Evolutionary conservation across 306 rosid genomes (phyloP).

Genomic region (Prosopis cineraria): DNA sequence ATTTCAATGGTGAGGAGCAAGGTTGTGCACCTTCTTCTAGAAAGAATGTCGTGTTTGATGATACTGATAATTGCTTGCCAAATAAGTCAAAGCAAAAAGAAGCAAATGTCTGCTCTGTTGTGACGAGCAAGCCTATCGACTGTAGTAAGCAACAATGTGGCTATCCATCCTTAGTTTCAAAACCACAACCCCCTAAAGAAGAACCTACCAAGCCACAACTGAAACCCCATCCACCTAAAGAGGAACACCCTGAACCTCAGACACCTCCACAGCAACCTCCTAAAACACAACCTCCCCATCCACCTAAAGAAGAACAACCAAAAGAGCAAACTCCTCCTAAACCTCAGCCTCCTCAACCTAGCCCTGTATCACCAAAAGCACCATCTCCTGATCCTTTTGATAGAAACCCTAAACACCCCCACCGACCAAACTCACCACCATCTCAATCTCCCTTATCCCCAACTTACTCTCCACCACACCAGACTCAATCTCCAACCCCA

Average conservation of each 20-base stretch:
- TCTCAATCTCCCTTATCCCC: background rate
- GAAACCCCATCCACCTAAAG: background rate
- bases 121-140: constrained; percentile 63
- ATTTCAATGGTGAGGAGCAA: constrained; percentile 59
- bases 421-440: background rate
- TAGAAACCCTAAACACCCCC: background rate
- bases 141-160: constrained; percentile 70
- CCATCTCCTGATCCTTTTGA: constrained; percentile 8
- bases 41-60: constrained; percentile 42
- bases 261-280: constrained; percentile 10
- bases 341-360: background rate
- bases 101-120: constrained; percentile 34
- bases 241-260: background rate
- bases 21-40: constrained; percentile 47
- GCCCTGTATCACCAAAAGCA: background rate
- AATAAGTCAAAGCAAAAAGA: constrained; percentile 62
- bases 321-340: background rate
- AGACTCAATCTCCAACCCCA: too few species aligned
- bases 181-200: constrained; percentile 9
- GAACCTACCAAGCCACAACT: background rate
- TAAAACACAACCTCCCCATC: background rate
- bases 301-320: background rate
- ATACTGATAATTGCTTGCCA: constrained; percentile 57
- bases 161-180: constrained; percentile 7
- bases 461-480: background rate